Evolutionary conservation across 129 eudicot species (phyloP).

Genomic region (Pulicaria dysenterica): DNA sequence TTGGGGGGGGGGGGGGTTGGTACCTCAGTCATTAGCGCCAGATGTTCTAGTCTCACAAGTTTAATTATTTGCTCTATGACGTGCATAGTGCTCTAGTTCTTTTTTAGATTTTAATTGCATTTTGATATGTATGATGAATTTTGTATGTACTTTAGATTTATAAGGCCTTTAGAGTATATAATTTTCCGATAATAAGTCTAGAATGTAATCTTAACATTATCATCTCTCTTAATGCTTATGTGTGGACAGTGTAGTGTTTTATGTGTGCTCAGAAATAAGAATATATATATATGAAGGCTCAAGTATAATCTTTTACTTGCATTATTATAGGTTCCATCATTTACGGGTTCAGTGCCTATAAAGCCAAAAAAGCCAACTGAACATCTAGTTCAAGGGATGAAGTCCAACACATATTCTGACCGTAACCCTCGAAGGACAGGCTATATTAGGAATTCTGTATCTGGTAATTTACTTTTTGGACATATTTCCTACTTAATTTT

Average conservation of each 20-base stretch:
- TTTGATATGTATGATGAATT: background rate
- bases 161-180: background rate
- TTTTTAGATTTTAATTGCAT: background rate
- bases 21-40: background rate
- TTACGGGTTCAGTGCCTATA: constrained; percentile 37
- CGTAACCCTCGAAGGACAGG: constrained; percentile 62
- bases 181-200: background rate
- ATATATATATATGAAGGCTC: background rate
- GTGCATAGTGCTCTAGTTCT: background rate
- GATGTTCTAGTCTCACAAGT: background rate
- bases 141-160: background rate
- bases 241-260: too few relatives aligned
- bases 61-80: background rate
- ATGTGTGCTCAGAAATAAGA: too few relatives aligned
- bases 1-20: too few relatives aligned
- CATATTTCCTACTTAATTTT: background rate
- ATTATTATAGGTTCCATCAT: constrained; percentile 46
- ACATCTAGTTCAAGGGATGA: constrained; percentile 46
- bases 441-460: constrained; percentile 42
- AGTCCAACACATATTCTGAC: constrained; percentile 44
- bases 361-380: constrained; percentile 49
- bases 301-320: background rate
- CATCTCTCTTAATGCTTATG: background rate
- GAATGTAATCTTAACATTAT: background rate
- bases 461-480: constrained; percentile 49